Base-by-base conservation (phyloP, 345 rosid genomes). In the Brassica carinata region DNA sequence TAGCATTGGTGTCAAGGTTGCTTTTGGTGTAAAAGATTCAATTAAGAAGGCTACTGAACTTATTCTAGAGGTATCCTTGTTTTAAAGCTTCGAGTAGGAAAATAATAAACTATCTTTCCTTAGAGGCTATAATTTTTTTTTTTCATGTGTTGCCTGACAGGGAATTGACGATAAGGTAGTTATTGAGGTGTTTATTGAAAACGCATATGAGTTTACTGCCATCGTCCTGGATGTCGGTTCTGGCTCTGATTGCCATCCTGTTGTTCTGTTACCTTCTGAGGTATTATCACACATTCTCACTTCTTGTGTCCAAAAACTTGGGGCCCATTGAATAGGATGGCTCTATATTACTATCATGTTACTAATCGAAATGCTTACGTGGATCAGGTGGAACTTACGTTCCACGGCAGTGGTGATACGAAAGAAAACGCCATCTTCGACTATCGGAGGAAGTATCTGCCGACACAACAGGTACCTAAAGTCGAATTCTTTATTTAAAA, bases 1-100 rank as follows among this genome's bases (percentile, higher is more conserved):
- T 81, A 95, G 98, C 82, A 91, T 95, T 85, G 99, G 99, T 79
- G 98, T 95, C 65, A 87, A 88, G 67, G 97, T 95, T 83, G 97
- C 94, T 76, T 92, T 91, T 77, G 99, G 99, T 59, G 89, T 89
- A 63, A 69, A 77, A 38, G 97, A 92, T 88, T 84, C 98, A 57
- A 84, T 95, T 43, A 76, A 83, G 77, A 95, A 92, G 78, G 96
- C 98, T 64, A 84, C 69, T 29, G 84, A 88, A 64, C 79, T 95
- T 69, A 90, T 92, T 82, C 85, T 70, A 53, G 89, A 88, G 99
- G 98, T 95, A 84, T 66, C 78, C 62, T 65, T 76, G 30, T 65
- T 61, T 73, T 65, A 33, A 61, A 64, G 33, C 66, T 62, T 17
- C 29, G 33, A 29, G n/a, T 65, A 19, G 19, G 11, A 58, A 73